Evolutionary conservation across 2,329 filamentous ascomycete genomes (phyloP), one percentile per base, ranked within the genome.

Genomic region (Botrytis deweyae): DNA sequence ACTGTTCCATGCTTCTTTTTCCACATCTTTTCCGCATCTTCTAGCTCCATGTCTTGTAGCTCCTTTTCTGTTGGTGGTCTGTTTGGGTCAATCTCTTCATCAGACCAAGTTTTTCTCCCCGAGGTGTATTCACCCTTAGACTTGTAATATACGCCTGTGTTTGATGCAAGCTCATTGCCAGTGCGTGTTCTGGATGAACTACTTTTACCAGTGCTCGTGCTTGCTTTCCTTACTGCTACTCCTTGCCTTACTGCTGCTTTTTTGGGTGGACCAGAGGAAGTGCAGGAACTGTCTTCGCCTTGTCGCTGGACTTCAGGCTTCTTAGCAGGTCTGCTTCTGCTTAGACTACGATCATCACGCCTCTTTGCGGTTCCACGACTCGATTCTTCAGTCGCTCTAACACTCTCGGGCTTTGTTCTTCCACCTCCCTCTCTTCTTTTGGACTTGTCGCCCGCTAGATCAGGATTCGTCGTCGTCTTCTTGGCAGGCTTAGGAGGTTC

Each of bases 21-120:
- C 22, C 25, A 52, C 49, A 0, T 2, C 3, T 2, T 52, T n/a
- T 1, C 1, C 3, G 10, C 22, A 8, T 52, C 7, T 3, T 52
- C 49, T 14, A 52, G 25, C 5, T 52, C 9, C 8, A 4, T 10
- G 4, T 25, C 22, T 3, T 9, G 9, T 22, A 8, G 6, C 10
- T 49, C 20, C 44, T 4, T 49, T 22, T 9, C 20, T 20, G 44
- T 46, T 49, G 7, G 18, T 49, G 44, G 18, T 22, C 8, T 9
- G 44, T 22, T 10, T 49, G 44, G 18, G 7, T 22, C 46, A 49
- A 49, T 49, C 20, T 20, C 22, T 52, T 52, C 12, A 6, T 14
- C 1, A n/a, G 25, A 4, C 49, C 49, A n/a, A 52, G 25, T 52
- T 25, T 14, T 2, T n/a, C 25, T 52, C 44, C 44, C 44, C 42